Evolutionary conservation across 116 monocot species (phyloP).

Genomic region (Iris pallida): DNA sequence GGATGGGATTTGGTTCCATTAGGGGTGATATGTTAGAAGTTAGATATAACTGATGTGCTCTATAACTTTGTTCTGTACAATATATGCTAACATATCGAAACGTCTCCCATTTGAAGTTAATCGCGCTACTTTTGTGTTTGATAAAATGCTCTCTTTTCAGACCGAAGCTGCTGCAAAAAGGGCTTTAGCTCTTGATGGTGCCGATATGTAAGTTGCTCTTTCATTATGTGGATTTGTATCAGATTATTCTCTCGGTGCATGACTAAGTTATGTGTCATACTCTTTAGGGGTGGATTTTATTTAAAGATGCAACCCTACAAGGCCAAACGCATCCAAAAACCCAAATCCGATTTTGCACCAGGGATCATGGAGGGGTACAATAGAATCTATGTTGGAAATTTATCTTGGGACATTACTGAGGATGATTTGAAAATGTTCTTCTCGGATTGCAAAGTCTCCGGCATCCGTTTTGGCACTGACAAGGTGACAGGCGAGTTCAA

Average conservation of each 20-base stretch:
- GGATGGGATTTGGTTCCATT: no score
- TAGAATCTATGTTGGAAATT: constrained; percentile 78
- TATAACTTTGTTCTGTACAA: no score
- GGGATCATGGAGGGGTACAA: constrained; percentile 86
- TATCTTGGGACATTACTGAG: constrained; percentile 88
- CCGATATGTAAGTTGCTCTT: constrained; percentile 74
- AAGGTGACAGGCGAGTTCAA: constrained; percentile 84
- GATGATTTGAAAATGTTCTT: constrained; percentile 72
- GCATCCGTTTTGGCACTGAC: constrained; percentile 77
- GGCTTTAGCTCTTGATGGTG: constrained; percentile 86
- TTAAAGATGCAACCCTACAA: constrained; percentile 91
- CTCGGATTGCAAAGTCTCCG: constrained; percentile 58
- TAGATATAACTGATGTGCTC: no score
- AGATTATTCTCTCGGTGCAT: neutral
- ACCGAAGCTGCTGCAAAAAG: constrained; percentile 93
- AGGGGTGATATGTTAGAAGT: no score
- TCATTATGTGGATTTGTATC: no score
- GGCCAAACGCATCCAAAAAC: constrained; percentile 17
- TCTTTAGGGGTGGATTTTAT: constrained; percentile 86
- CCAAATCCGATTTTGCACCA: constrained; percentile 62
- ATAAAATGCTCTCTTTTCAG: constrained; percentile 25
- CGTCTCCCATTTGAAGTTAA: no score
- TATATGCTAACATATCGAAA: no score
- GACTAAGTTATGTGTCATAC: neutral
- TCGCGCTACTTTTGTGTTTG: no score